Base-by-base conservation (phyloP, 768 basidiomycete species). In the Clitopilus passeckerianus region DNA sequence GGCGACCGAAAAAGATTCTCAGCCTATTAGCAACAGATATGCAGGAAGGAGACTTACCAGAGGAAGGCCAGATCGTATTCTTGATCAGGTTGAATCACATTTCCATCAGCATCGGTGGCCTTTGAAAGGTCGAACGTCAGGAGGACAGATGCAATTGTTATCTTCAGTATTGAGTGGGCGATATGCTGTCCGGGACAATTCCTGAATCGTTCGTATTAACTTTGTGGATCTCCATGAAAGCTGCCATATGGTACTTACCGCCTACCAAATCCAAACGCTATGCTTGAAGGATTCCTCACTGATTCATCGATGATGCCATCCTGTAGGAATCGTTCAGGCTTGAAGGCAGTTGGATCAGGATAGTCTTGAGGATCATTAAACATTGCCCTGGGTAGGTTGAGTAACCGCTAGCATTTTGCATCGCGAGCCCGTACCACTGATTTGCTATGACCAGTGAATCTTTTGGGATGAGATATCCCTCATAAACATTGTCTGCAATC, bases 291-390 rank as follows among this genome's bases (percentile, higher is more conserved):
- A 34, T 62, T 46, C 44, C 18, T 16, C 1, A 69, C 59, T 8
- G 53, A 56, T 1, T 59, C 60, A 24, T 70, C 58, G 15, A 65
- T 52, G 23, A 61, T 55, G 3, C 67, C 68, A 43, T 69, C 63
- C 20, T 60, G 57, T 12, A 75, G 59, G 56, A 74, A 79, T 20
- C 78, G 68, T 37, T 77, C 75, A 8, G 77, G 77, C 0, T 61
- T 63, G 61, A 79, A 79, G 8, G 65, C 54, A 12, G 68, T 64
- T 18, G 77, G 74, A n/a, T 74, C 64, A 1, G 72, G 71, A 55
- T 77, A 80, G 22, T 24, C 23, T 6, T 12, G 7, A 10, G 22
- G 16, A 24, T 53, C 53, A 12, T 53, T 23, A 22, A 53, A 33
- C 22, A 53, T 53, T 9, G 53, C 53, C 53, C 53, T 53, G 10